phyloP scores from a whole-genome alignment of 1,284 basidiomycete genomes.

The Microbotryum saponariae region DNA sequence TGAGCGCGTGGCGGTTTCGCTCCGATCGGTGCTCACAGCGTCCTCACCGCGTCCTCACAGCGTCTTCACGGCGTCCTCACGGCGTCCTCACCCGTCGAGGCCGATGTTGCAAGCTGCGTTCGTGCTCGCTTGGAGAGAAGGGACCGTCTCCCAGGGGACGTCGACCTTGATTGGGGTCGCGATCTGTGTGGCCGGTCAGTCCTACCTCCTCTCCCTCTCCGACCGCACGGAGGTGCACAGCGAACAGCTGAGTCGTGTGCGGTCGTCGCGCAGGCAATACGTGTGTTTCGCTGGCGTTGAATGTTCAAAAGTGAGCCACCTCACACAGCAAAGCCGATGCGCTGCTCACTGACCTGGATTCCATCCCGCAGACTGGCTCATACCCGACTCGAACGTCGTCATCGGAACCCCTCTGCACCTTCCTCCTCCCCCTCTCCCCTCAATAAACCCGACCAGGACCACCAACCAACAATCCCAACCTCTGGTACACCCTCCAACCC shows the following conservation, averaged over 20 bases:
- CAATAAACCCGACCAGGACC: no score
- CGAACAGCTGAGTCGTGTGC: not conserved
- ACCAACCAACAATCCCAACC: no score
- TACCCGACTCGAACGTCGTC: not conserved
- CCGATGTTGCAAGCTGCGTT: not conserved
- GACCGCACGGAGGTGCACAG: no score
- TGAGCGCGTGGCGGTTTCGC: no score
- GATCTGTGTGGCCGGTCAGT: conserved; percentile 9
- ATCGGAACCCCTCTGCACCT: no score
- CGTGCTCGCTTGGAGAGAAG: not conserved
- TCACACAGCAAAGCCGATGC: not conserved
- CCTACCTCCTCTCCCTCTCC: no score
- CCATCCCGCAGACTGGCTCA: not conserved
- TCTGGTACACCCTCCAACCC: no score
- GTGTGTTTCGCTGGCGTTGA: conserved; percentile 3
- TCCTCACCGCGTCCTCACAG: no score
- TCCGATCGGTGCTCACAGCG: no score
- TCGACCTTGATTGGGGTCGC: conserved; percentile 7
- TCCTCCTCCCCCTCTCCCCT: no score
- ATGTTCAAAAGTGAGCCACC: conserved; percentile 1
- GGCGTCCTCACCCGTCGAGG: not conserved
- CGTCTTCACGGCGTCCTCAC: no score
- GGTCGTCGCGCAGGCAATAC: not conserved
- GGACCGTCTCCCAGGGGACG: not conserved
- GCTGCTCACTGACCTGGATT: not conserved